phyloP scores from a whole-genome alignment of 345 rosid genomes.

The Draba incana region DNA sequence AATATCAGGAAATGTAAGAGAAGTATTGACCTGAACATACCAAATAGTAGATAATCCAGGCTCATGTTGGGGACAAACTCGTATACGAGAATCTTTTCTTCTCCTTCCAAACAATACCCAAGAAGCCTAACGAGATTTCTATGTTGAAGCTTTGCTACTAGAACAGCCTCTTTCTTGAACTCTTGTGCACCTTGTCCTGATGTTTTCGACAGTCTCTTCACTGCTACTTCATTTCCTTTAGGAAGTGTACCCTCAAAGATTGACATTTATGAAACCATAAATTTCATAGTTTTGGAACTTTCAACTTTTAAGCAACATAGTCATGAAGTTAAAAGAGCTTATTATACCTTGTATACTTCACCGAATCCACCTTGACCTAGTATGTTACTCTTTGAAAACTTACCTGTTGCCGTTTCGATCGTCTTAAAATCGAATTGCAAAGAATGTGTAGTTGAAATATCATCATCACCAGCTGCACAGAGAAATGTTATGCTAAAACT shows the following conservation, averaged over 20 bases:
- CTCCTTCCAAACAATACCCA: slow-evolving; percentile 50
- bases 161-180: slow-evolving; percentile 49
- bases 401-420: slow-evolving; percentile 50
- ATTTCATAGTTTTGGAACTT: background rate
- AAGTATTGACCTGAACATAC: background rate
- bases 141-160: slow-evolving; percentile 54
- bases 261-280: background rate
- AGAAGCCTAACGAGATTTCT: slow-evolving; percentile 50
- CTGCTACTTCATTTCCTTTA: slow-evolving; percentile 47
- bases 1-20: background rate
- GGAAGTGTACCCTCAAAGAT: slow-evolving; percentile 34
- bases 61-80: slow-evolving; percentile 52
- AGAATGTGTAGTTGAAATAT: slow-evolving; percentile 44
- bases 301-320: background rate
- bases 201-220: slow-evolving; percentile 45
- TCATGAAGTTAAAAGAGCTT: background rate
- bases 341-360: slow-evolving; percentile 58
- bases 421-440: slow-evolving; percentile 49
- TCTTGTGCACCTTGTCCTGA: slow-evolving; percentile 55
- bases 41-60: slow-evolving; percentile 38
- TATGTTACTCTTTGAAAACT: slow-evolving; percentile 51
- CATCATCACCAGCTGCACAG: slow-evolving; percentile 46
- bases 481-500: background rate
- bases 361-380: slow-evolving; percentile 76
- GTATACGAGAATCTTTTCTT: slow-evolving; percentile 48